Conservation (phyloP, 2,329 filamentous ascomycete genomes). For the Fusarium nodosum region DNA sequence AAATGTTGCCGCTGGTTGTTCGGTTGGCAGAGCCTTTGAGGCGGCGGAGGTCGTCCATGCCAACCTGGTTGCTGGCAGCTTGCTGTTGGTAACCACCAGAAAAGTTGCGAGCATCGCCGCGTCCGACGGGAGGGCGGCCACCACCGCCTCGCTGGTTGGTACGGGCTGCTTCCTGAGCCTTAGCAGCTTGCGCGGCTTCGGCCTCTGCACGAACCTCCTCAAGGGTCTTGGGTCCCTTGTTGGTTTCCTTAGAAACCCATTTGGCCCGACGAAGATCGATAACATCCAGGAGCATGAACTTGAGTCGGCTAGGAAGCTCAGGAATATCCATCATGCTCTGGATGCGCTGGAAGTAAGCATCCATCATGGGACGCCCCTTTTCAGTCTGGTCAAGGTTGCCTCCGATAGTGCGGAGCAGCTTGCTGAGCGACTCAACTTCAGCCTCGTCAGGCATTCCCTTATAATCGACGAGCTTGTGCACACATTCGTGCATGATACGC, state of each 20-base stretch:
- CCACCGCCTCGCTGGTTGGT: constrained; percentile 76
- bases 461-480: constrained; percentile 96
- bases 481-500: constrained; percentile 99
- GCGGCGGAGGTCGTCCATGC: constrained; percentile 90
- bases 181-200: constrained; percentile 82
- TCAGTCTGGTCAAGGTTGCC: constrained; percentile 85
- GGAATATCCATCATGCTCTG: constrained; percentile 83
- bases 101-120: constrained; percentile 89
- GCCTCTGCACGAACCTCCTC: constrained; percentile 88
- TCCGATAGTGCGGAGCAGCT: constrained; percentile 92
- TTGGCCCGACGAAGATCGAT: constrained; percentile 81
- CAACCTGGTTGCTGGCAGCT: constrained; percentile 82
- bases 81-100: constrained; percentile 77
- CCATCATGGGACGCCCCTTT: constrained; percentile 88
- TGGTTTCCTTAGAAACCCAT: constrained; percentile 89
- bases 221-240: constrained; percentile 98
- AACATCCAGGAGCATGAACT: constrained; percentile 97
- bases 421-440: constrained; percentile 94
- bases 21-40: constrained; percentile 75
- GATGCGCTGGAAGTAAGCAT: constrained; percentile 93
- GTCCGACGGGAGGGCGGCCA: constrained; percentile 79
- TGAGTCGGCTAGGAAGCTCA: constrained; percentile 86
- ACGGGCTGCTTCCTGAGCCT: constrained; percentile 79
- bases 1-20: constrained; percentile 72
- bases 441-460: constrained; percentile 93